Evolutionary conservation across 2,329 filamentous ascomycete species (phyloP).

Genomic region (Metarhizium guizhouense): DNA sequence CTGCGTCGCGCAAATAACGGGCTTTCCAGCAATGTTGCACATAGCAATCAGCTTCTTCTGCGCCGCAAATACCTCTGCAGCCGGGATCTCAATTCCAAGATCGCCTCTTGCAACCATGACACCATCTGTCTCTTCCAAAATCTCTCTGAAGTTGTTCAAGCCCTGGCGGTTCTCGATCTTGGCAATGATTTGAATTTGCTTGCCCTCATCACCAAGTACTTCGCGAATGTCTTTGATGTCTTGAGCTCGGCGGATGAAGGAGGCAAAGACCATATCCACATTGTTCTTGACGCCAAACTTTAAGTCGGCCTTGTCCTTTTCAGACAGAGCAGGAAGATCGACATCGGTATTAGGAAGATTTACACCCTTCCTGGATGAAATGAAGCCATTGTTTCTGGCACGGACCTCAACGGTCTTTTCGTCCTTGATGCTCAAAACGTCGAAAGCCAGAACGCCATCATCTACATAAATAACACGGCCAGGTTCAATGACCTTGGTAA

Average conservation of each 20-base stretch:
- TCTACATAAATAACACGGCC: slow-evolving; percentile 97
- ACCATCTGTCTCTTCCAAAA: slow-evolving; percentile 90
- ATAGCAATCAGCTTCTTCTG: slow-evolving; percentile 99
- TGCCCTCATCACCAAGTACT: slow-evolving; percentile 83
- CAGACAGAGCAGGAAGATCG: slow-evolving; percentile 90
- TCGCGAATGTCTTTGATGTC: slow-evolving; percentile 90
- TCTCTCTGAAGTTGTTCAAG: slow-evolving; percentile 99
- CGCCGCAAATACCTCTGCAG: slow-evolving; percentile 95
- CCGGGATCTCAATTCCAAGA: slow-evolving; percentile 91
- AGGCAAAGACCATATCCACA: slow-evolving; percentile 98
- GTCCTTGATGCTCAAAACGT: slow-evolving; percentile 81
- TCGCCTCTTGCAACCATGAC: slow-evolving; percentile 99
- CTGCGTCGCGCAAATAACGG: slow-evolving; percentile 96
- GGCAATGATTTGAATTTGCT: slow-evolving; percentile 97
- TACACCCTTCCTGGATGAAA: slow-evolving; percentile 98
- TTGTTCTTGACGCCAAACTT: slow-evolving; percentile 96
- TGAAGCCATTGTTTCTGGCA: slow-evolving; percentile 95
- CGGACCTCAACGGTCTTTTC: slow-evolving; percentile 80
- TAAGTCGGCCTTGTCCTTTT: slow-evolving; percentile 95
- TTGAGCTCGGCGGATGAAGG: slow-evolving; percentile 89
- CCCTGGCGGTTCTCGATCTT: slow-evolving; percentile 99
- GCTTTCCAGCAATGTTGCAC: slow-evolving; percentile 99
- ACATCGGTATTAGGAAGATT: slow-evolving; percentile 98
- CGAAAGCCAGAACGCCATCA: slow-evolving; percentile 93
- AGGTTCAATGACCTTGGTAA: slow-evolving; percentile 90